phyloP scores from a whole-genome alignment of 2,329 filamentous ascomycete species.

The Reticulascus tulasneorum region DNA sequence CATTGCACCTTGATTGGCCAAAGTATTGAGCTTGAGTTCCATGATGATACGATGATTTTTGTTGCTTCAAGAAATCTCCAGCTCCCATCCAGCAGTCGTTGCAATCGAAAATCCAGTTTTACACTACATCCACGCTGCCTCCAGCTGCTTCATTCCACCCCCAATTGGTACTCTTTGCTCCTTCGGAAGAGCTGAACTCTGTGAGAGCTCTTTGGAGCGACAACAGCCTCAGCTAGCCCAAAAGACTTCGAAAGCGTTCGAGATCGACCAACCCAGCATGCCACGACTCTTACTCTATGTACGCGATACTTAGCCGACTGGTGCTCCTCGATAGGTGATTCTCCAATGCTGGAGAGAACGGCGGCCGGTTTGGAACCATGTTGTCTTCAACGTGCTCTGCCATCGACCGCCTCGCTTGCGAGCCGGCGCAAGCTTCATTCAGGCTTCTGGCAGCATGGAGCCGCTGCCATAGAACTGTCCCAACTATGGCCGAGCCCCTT shows the following conservation, averaged over 20 bases:
- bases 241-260: background rate
- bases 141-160: no score
- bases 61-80: no score
- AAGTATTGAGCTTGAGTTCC: no score
- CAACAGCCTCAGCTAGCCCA: conserved; percentile 1
- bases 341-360: conserved; percentile 56
- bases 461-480: conserved; percentile 43
- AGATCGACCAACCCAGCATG: conserved; percentile 12
- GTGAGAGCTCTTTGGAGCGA: conserved; percentile 3
- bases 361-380: conserved; percentile 53
- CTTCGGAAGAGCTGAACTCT: no score
- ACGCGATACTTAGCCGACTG: conserved; percentile 6
- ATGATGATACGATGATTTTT: no score
- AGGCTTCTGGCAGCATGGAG: conserved; percentile 53
- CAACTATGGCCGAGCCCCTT: conserved; percentile 35
- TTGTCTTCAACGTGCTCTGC: conserved; percentile 49
- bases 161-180: no score
- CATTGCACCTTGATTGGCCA: no score
- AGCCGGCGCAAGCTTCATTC: conserved; percentile 42
- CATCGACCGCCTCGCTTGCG: conserved; percentile 31
- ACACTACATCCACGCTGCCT: no score
- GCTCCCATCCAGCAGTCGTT: no score
- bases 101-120: no score
- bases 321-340: conserved; percentile 3
- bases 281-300: background rate